Percentiles rank a stretch among this genome's conserved stretches.
Evolutionary conservation across 2,329 filamentous ascomycete genomes (phyloP).

Genomic region (Venturiaceae sp.): DNA sequence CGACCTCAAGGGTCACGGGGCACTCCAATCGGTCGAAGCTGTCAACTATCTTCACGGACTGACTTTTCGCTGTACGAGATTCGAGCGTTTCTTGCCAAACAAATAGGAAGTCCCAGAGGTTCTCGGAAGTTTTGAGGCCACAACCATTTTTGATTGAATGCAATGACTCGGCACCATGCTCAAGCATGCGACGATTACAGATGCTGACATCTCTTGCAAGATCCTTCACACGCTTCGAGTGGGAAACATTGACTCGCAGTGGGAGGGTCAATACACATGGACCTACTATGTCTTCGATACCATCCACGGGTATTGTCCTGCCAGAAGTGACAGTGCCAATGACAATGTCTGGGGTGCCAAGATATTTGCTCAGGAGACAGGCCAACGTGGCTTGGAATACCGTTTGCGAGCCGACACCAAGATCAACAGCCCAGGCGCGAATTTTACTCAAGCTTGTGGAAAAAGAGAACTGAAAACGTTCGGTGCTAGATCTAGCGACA

Average conservation of each 20-base stretch:
- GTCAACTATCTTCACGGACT: slow-evolving; percentile 42
- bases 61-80: slow-evolving; percentile 22
- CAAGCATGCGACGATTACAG: slow-evolving; percentile 55
- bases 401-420: slow-evolving; percentile 54
- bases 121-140: slow-evolving; percentile 42
- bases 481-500: neutral
- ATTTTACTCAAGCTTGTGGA: slow-evolving; percentile 12
- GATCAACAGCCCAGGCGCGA: slow-evolving; percentile 24
- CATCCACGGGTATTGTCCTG: slow-evolving; percentile 59
- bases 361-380: slow-evolving; percentile 55
- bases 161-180: slow-evolving; percentile 54
- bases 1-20: slow-evolving; percentile 64
- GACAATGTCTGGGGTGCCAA: slow-evolving; percentile 55
- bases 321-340: slow-evolving; percentile 79
- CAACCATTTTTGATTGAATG: slow-evolving; percentile 57
- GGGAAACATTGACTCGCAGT: slow-evolving; percentile 51
- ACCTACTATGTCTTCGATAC: slow-evolving; percentile 65
- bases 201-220: slow-evolving; percentile 55
- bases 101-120: slow-evolving; percentile 68
- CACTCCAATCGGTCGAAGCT: slow-evolving; percentile 71
- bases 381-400: slow-evolving; percentile 66
- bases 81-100: slow-evolving; percentile 71
- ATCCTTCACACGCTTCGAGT: slow-evolving; percentile 44
- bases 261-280: slow-evolving; percentile 74
- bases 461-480: neutral